A percentile compares a stretch with the other conserved stretches of the same genome.
Conservation (phyloP, 2,329 filamentous ascomycete genomes). For the Claviceps arundinis region DNA sequence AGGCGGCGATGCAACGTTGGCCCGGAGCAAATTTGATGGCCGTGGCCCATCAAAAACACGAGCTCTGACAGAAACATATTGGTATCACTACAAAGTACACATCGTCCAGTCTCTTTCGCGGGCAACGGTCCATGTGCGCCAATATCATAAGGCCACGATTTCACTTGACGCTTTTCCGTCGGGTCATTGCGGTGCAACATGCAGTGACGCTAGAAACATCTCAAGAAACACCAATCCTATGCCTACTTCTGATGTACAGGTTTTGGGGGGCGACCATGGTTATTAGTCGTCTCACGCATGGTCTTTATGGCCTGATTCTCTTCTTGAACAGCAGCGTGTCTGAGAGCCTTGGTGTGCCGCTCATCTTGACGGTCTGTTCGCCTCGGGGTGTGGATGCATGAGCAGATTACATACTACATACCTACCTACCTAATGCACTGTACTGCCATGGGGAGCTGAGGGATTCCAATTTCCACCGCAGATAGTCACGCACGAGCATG, state of each 20-base stretch:
- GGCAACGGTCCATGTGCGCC: background rate
- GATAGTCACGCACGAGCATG: too few species aligned
- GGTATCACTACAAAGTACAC: background rate
- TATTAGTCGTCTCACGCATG: conserved; percentile 1
- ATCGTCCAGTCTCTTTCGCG: background rate
- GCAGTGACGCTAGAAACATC: background rate
- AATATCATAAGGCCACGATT: background rate
- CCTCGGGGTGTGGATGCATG: too few species aligned
- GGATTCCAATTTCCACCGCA: too few species aligned
- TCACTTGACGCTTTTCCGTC: background rate
- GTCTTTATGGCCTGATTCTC: too few species aligned
- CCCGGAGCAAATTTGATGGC: background rate
- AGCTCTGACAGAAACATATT: background rate
- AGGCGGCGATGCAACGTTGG: background rate
- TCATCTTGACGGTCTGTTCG: too few species aligned
- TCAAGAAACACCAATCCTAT: background rate
- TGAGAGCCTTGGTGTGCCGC: too few species aligned
- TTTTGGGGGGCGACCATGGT: background rate
- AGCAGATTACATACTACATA: too few species aligned
- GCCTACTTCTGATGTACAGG: background rate
- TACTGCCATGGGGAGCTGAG: too few species aligned
- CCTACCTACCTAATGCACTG: too few species aligned
- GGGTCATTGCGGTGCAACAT: background rate
- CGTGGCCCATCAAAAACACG: background rate
- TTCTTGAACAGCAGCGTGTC: too few species aligned